These are phyloP conservation scores for Paecilomyces sp. DNA, from an alignment of 2,329 filamentous ascomycete genomes.

Conservation along the genomic window DNA sequence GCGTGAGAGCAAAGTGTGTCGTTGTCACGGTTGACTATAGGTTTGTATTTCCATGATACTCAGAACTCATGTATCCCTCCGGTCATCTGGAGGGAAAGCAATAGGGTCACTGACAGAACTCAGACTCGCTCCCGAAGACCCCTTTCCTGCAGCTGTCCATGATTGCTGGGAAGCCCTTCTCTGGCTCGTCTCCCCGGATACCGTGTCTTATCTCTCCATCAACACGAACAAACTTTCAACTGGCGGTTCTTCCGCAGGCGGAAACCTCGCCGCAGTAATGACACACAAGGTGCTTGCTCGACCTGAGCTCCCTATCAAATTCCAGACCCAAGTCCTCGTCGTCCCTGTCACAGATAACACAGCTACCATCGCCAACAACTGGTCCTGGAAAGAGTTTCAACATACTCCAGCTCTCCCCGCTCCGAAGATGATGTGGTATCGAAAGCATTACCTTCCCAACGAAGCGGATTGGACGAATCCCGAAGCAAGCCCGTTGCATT, in stretches of 20 bases:
- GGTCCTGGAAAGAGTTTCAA: slow-evolving; percentile 46
- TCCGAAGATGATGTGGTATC: slow-evolving; percentile 55
- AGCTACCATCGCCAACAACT: slow-evolving; percentile 37
- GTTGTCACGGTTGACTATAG: slow-evolving; percentile 52
- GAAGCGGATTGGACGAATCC: slow-evolving; percentile 39
- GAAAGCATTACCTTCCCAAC: slow-evolving; percentile 50
- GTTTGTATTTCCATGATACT: slow-evolving; percentile 21
- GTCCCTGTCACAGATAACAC: slow-evolving; percentile 56
- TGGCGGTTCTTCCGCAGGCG: slow-evolving; percentile 47
- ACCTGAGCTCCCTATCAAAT: slow-evolving; percentile 30
- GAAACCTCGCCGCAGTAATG: slow-evolving; percentile 47
- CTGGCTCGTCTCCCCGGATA: slow-evolving; percentile 39
- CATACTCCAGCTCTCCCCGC: slow-evolving; percentile 47
- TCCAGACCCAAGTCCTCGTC: slow-evolving; percentile 46
- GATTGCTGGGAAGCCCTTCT: slow-evolving; percentile 52
- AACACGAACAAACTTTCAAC: slow-evolving; percentile 41
- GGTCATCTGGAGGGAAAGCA: too few species aligned
- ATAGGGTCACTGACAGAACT: not conserved
- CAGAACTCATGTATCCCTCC: not conserved
- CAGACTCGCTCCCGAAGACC: slow-evolving; percentile 51
- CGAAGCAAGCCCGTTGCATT: slow-evolving; percentile 50
- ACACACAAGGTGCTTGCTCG: slow-evolving; percentile 42
- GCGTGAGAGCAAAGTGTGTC: slow-evolving; percentile 43
- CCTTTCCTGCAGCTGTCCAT: slow-evolving; percentile 51
- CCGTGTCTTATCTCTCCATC: slow-evolving; percentile 29